A percentile compares a stretch with the other conserved stretches of the same genome.
Evolutionary conservation across 2,329 filamentous ascomycete species (phyloP).

Genomic region (Clarireedia paspali): DNA sequence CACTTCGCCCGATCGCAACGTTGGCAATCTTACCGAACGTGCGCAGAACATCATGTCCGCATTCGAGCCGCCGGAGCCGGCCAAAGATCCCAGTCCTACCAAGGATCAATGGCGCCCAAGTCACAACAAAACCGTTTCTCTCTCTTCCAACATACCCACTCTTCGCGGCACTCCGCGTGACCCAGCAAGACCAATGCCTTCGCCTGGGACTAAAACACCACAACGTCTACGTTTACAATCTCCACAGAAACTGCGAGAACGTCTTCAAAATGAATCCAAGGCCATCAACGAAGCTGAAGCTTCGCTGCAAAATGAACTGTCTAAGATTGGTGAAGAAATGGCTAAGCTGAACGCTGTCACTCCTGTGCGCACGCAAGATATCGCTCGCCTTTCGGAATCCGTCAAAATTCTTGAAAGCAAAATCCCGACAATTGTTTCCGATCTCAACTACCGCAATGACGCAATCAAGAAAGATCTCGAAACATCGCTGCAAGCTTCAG

Average conservation of each 20-base stretch:
- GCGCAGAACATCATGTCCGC: constrained; percentile 26
- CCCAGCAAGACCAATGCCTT: constrained; percentile 18
- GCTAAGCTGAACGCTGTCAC: constrained; percentile 43
- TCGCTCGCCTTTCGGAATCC: constrained; percentile 41
- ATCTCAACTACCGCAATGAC: constrained; percentile 53
- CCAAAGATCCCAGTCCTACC: not conserved
- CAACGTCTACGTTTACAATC: constrained; percentile 58
- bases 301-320: constrained; percentile 66
- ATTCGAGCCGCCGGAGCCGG: constrained; percentile 17
- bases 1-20: constrained; percentile 9
- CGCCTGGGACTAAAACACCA: constrained; percentile 20
- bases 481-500: constrained; percentile 61
- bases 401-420: constrained; percentile 62
- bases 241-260: constrained; percentile 71
- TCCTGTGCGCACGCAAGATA: constrained; percentile 25
- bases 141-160: constrained; percentile 29
- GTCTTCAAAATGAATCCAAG: constrained; percentile 74
- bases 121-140: constrained; percentile 22
- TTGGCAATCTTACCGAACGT: constrained; percentile 25
- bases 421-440: constrained; percentile 51
- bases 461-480: constrained; percentile 65
- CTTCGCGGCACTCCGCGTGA: constrained; percentile 18
- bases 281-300: constrained; percentile 63
- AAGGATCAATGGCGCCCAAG: constrained; percentile 26
- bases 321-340: constrained; percentile 75